phyloP scores from a whole-genome alignment of 2,329 filamentous ascomycete species.

The Cladophialophora immunda region DNA sequence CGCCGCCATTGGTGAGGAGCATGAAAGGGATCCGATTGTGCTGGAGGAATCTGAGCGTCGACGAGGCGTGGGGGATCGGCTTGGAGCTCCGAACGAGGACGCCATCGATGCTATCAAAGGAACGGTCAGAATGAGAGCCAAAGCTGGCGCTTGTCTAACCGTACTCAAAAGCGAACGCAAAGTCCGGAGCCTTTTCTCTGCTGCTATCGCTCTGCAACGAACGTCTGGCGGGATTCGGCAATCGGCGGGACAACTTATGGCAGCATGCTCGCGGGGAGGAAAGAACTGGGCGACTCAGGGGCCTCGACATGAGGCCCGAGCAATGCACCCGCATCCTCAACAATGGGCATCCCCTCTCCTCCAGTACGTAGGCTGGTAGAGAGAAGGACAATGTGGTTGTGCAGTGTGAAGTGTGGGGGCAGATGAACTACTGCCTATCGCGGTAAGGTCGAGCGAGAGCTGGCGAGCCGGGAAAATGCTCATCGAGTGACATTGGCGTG shows the following conservation, averaged over 20 bases:
- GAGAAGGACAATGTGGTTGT: background rate
- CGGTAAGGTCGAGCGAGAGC: background rate
- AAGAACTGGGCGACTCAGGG: constrained; percentile 14
- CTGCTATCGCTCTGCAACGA: constrained; percentile 20
- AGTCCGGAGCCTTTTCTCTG: constrained; percentile 30
- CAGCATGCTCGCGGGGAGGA: background rate
- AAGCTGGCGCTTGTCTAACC: background rate
- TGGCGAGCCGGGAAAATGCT: background rate
- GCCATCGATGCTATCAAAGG: constrained; percentile 76
- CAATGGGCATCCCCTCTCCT: constrained; percentile 12
- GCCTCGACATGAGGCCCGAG: constrained; percentile 26
- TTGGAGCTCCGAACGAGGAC: constrained; percentile 87
- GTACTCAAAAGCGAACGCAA: constrained; percentile 42
- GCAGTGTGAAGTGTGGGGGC: background rate
- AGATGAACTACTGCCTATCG: background rate
- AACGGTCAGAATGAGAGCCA: constrained; percentile 19
- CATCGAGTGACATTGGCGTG: background rate
- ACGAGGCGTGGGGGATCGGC: constrained; percentile 78
- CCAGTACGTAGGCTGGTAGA: background rate
- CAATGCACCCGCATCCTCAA: constrained; percentile 31
- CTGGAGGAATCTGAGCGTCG: constrained; percentile 77
- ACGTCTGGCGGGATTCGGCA: background rate
- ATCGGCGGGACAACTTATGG: background rate
- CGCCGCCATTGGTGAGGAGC: constrained; percentile 93
- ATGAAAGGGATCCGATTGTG: constrained; percentile 85